Evolutionary conservation across 1,139 yeast genomes (phyloP).

Genomic region (Nakaseomyces nivariensis): DNA sequence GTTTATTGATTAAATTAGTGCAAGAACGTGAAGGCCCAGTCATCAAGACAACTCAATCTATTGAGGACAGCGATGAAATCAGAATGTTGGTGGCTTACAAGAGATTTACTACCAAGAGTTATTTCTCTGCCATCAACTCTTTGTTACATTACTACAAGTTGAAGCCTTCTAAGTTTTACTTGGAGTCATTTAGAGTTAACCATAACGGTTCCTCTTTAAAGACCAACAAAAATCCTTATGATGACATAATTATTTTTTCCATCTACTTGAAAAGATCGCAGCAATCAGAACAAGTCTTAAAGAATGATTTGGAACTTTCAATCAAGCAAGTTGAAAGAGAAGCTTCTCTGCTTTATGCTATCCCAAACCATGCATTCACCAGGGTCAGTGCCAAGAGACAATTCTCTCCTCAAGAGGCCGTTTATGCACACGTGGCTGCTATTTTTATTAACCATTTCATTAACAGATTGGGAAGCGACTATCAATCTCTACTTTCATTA

Average conservation of each 20-base stretch:
- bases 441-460: constrained; percentile 90
- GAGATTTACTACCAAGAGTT: constrained; percentile 76
- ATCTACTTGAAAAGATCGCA: constrained; percentile 55
- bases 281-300: constrained; percentile 30
- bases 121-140: constrained; percentile 79
- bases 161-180: constrained; percentile 78
- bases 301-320: constrained; percentile 48
- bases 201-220: constrained; percentile 2
- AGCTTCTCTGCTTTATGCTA: constrained; percentile 82
- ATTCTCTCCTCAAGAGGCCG: constrained; percentile 85
- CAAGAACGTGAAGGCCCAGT: constrained; percentile 81
- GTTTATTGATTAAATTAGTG: constrained; percentile 63
- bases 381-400: constrained; percentile 63
- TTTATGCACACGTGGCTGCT: constrained; percentile 89
- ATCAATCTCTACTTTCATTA: constrained; percentile 44
- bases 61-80: constrained; percentile 69
- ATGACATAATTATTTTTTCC: constrained; percentile 79
- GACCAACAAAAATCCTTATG: constrained; percentile 32
- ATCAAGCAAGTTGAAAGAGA: constrained; percentile 89
- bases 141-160: constrained; percentile 85
- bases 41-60: constrained; percentile 66
- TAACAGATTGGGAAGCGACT: constrained; percentile 82
- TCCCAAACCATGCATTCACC: constrained; percentile 81
- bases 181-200: constrained; percentile 58
- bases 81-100: constrained; percentile 84